These are phyloP conservation scores for Penicillium samsonianum DNA, from an alignment of 495 filamentous ascomycete species.

Conservation along the genomic window DNA sequence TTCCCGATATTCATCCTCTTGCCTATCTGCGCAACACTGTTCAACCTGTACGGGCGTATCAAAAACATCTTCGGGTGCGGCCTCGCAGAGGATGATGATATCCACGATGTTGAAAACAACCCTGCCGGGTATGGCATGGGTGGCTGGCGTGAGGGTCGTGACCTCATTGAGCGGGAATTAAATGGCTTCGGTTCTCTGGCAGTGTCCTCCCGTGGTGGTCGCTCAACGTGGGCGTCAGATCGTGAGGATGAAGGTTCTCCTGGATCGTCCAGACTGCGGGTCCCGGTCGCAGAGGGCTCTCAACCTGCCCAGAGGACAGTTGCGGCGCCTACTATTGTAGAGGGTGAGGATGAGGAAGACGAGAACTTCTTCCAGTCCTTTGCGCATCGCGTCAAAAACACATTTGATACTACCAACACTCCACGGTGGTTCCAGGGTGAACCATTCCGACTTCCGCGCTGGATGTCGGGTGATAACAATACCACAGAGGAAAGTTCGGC, in stretches of 20 bases:
- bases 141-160: slow-evolving; percentile 90
- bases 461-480: slow-evolving; percentile 61
- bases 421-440: slow-evolving; percentile 78
- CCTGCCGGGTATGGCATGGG: slow-evolving; percentile 69
- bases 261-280: slow-evolving; percentile 36
- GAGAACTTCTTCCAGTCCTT: slow-evolving; percentile 81
- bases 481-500: slow-evolving; percentile 43
- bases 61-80: slow-evolving; percentile 77
- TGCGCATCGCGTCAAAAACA: slow-evolving; percentile 84
- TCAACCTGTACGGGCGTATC: slow-evolving; percentile 84
- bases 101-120: slow-evolving; percentile 64
- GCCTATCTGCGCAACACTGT: slow-evolving; percentile 78
- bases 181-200: slow-evolving; percentile 60
- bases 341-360: slow-evolving; percentile 66
- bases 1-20: slow-evolving; percentile 86
- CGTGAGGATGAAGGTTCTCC: slow-evolving; percentile 26
- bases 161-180: slow-evolving; percentile 87
- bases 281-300: slow-evolving; percentile 30
- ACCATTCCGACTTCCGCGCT: slow-evolving; percentile 73
- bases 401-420: slow-evolving; percentile 79
- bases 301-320: slow-evolving; percentile 31
- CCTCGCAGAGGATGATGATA: slow-evolving; percentile 70
- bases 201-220: slow-evolving; percentile 39
- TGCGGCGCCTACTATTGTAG: slow-evolving; percentile 36
- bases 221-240: slow-evolving; percentile 35